phyloP scores from a whole-genome alignment of 163 green algal genomes.

The Chlorella variabilis region DNA sequence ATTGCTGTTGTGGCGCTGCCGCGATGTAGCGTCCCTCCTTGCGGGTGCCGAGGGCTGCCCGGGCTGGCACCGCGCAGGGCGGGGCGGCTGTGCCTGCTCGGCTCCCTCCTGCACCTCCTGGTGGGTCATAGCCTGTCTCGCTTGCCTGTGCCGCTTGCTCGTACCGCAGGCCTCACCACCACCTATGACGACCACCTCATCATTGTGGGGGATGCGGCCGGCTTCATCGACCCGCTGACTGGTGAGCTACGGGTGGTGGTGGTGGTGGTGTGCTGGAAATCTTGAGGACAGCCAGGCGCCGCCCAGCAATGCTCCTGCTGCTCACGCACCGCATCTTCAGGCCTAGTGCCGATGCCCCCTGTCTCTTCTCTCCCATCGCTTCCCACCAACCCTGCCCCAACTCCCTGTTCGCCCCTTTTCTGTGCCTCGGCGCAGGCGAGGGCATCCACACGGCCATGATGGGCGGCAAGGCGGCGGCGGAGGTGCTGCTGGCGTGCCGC shows the following conservation, averaged over 20 bases:
- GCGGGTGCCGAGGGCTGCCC: no score
- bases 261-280: no score
- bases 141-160: neutral
- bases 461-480: conserved; percentile 82
- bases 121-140: no score
- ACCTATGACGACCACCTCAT: conserved; percentile 86
- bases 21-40: no score
- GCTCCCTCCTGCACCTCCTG: no score
- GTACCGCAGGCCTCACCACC: conserved; percentile 23
- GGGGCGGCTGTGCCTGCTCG: no score
- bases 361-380: neutral
- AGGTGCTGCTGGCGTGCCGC: conserved; percentile 82
- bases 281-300: no score
- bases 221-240: conserved; percentile 92
- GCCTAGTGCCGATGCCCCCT: neutral
- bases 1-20: neutral
- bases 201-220: conserved; percentile 90
- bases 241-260: no score
- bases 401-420: neutral
- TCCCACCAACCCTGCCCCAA: neutral
- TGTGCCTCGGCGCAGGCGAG: conserved; percentile 48
- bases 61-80: no score
- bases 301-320: no score
- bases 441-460: conserved; percentile 95
- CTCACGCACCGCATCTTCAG: no score